These are phyloP conservation scores for Fusarium sarcochroum DNA, from an alignment of 2,329 filamentous ascomycete species.

Conservation along the genomic window DNA sequence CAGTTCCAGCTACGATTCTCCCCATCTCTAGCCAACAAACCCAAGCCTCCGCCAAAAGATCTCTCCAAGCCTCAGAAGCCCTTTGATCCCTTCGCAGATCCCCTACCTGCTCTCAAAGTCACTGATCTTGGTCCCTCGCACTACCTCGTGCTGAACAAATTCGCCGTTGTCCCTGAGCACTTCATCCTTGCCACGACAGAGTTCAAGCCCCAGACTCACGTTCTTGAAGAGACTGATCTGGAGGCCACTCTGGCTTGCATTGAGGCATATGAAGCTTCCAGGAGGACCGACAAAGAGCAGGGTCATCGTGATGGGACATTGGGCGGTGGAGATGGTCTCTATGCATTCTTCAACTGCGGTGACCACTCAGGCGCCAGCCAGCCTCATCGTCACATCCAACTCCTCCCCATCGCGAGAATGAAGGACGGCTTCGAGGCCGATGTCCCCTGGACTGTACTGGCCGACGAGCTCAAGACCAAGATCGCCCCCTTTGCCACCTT, in stretches of 20 bases:
- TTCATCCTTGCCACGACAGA: conserved; percentile 78
- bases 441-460: conserved; percentile 64
- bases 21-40: conserved; percentile 77
- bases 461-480: conserved; percentile 54
- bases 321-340: conserved; percentile 59
- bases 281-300: conserved; percentile 1
- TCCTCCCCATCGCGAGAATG: conserved; percentile 77
- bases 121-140: conserved; percentile 67
- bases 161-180: conserved; percentile 78
- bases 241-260: conserved; percentile 74
- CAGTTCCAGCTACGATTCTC: conserved; percentile 83
- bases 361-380: conserved; percentile 78
- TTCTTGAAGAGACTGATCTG: conserved; percentile 73
- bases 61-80: conserved; percentile 54
- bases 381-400: conserved; percentile 78
- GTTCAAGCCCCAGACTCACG: conserved; percentile 74
- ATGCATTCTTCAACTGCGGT: conserved; percentile 80
- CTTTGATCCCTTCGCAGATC: conserved; percentile 76
- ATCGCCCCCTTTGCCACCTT: conserved; percentile 62
- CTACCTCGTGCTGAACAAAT: conserved; percentile 80
- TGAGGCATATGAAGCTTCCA: conserved; percentile 62
- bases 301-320: conserved; percentile 10
- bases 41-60: conserved; percentile 59
- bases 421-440: conserved; percentile 61
- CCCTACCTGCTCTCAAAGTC: conserved; percentile 67